Base-by-base conservation (phyloP, 768 basidiomycete genomes). In the Lactarius hengduanensis region DNA sequence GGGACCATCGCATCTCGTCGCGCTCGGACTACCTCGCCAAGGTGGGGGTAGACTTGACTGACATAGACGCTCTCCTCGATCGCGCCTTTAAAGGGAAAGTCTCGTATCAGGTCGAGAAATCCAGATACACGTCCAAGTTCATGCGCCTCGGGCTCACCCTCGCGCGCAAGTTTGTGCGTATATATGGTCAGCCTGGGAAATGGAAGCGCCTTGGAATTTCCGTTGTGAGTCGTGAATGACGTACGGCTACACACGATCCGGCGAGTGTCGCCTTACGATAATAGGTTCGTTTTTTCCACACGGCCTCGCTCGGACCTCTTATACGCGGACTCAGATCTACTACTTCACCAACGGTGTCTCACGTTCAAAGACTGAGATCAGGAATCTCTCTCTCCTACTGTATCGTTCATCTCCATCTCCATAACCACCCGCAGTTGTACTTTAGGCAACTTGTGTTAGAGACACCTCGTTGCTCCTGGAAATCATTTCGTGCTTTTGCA, bases 1-100 rank as follows among this genome's bases (percentile, higher is more conserved):
- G 41, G 61, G 53, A 62, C 28, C 60, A 62, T 6, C 20, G 40
- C 60, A 56, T 2, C 9, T 68, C 67, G 4, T 0, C 0, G 2
- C 63, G 67, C 26, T 0, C 0, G 0, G 67, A 66, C 45, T 47
- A 15, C 22, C 57, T n/a, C 18, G 54, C 11, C 18, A 66, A 68
- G n/a, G 18, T 11, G 18, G 1, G 5, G 6, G 54, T 11, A 4
- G 64, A 68, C 11, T 36, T 66, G 3, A 11, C 3, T 3, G 67
- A 68, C 54, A 15, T 66, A 28, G 2, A 10, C 9, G 67, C 64
- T 4, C 58, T 68, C 40, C 34, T 60, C 4, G n/a, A 56, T 15
- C 10, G 50, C 34, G 67, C 64, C 11, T 7, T 3, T 28, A 0
- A 4, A 11, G 54, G 47, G 22, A 10, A 38, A 0, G 18, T 65